Conservation (phyloP, 2,329 filamentous ascomycete genomes). For the Aurifilum marmelostoma region DNA sequence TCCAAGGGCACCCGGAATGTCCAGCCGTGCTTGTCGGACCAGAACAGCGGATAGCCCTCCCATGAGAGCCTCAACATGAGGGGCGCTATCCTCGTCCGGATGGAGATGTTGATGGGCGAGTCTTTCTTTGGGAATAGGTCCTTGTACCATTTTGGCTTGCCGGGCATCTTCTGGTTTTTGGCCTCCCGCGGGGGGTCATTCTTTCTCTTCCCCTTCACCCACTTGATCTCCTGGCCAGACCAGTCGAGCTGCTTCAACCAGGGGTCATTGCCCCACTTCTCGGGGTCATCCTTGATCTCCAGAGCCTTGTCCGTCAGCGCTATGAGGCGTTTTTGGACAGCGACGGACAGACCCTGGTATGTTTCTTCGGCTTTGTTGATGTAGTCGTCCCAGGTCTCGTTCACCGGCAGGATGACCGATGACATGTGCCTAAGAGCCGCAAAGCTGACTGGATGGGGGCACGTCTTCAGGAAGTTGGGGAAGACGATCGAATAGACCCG, state of each 20-base stretch:
- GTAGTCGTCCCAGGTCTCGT: constrained; percentile 86
- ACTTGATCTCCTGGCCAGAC: constrained; percentile 88
- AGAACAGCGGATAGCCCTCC: constrained; percentile 87
- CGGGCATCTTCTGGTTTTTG: constrained; percentile 87
- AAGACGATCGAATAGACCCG: constrained; percentile 94
- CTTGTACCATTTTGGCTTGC: constrained; percentile 96
- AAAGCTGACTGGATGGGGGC: constrained; percentile 96
- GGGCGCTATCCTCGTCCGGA: constrained; percentile 85
- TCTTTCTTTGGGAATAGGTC: constrained; percentile 76
- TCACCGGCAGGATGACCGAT: constrained; percentile 87
- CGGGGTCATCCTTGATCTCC: constrained; percentile 68
- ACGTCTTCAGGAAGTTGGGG: constrained; percentile 83
- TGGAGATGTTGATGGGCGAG: constrained; percentile 74
- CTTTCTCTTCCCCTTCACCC: constrained; percentile 90
- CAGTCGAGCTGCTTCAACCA: constrained; percentile 96
- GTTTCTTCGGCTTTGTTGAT: constrained; percentile 81
- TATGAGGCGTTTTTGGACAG: constrained; percentile 76
- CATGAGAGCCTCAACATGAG: constrained; percentile 82
- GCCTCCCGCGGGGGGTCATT: constrained; percentile 78
- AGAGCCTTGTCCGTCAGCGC: constrained; percentile 77
- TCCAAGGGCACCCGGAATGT: constrained; percentile 75
- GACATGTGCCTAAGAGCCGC: constrained; percentile 91
- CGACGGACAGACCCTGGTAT: constrained; percentile 75
- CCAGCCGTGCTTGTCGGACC: constrained; percentile 94
- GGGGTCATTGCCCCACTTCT: constrained; percentile 76